Conservation (phyloP, 2,329 filamentous ascomycete species). For the Sporothrix inflata region DNA sequence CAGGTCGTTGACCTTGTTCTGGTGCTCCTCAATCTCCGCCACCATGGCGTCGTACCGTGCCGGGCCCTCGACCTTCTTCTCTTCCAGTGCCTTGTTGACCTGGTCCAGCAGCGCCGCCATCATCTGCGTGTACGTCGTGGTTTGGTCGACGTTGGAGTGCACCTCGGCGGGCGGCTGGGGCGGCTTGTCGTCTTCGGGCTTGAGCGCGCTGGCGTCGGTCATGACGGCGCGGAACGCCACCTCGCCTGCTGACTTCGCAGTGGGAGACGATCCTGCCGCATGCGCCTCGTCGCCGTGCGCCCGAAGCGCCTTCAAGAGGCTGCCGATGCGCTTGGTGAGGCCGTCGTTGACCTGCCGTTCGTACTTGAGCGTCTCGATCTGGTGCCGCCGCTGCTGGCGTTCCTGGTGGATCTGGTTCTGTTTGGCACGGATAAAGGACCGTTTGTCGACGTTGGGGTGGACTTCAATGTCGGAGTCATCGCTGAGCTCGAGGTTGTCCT, state of each 20-base stretch:
- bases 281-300: slow-evolving; percentile 71
- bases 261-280: slow-evolving; percentile 38
- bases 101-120: slow-evolving; percentile 95
- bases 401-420: slow-evolving; percentile 96
- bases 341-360: slow-evolving; percentile 92
- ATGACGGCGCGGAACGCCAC: slow-evolving; percentile 88
- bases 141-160: slow-evolving; percentile 70
- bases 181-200: slow-evolving; percentile 74
- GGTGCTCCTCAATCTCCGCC: slow-evolving; percentile 74
- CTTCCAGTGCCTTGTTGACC: slow-evolving; percentile 82
- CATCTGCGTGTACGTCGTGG: slow-evolving; percentile 93
- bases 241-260: slow-evolving; percentile 57
- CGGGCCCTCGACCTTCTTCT: slow-evolving; percentile 62
- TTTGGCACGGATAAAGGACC: slow-evolving; percentile 97
- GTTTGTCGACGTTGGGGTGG: slow-evolving; percentile 98
- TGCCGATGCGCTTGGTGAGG: slow-evolving; percentile 79
- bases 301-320: slow-evolving; percentile 73
- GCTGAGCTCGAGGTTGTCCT: slow-evolving; percentile 92
- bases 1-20: slow-evolving; percentile 74
- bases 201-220: slow-evolving; percentile 69
- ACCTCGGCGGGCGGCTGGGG: slow-evolving; percentile 77
- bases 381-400: slow-evolving; percentile 78
- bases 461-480: slow-evolving; percentile 98
- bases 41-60: slow-evolving; percentile 76
- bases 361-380: slow-evolving; percentile 91